These are phyloP conservation scores for Penicillium subrubescens DNA, from an alignment of 495 filamentous ascomycete species.

Conservation along the genomic window DNA sequence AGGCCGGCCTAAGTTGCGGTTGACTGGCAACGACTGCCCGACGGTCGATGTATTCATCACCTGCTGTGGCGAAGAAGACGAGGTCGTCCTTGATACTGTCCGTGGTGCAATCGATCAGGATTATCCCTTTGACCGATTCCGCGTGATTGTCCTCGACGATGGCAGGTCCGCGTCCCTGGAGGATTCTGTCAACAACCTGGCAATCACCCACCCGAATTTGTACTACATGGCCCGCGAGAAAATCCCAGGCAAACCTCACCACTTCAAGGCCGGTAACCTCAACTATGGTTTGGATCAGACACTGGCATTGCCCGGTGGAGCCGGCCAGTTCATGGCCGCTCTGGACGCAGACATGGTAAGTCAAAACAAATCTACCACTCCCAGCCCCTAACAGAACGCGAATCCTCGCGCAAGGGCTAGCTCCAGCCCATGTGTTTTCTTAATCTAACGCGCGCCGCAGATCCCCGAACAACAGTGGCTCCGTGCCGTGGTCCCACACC, in stretches of 20 bases:
- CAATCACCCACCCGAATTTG: constrained; percentile 39
- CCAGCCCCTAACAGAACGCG: neutral
- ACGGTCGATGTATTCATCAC: constrained; percentile 56
- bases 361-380: neutral
- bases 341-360: constrained; percentile 58
- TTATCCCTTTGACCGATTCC: constrained; percentile 51
- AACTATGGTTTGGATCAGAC: constrained; percentile 48
- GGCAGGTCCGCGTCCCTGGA: constrained; percentile 39
- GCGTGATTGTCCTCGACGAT: constrained; percentile 57
- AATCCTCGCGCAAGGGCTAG: neutral
- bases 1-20: constrained; percentile 40
- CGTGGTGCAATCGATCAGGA: constrained; percentile 49
- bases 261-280: constrained; percentile 60
- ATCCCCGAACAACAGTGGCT: constrained; percentile 58
- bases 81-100: constrained; percentile 56
- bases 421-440: neutral
- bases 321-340: constrained; percentile 51
- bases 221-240: constrained; percentile 52
- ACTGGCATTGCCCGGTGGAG: constrained; percentile 36
- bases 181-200: constrained; percentile 29
- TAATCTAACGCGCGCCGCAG: constrained; percentile 17
- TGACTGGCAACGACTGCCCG: constrained; percentile 46
- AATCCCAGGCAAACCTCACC: constrained; percentile 47
- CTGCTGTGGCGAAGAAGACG: constrained; percentile 54
- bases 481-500: constrained; percentile 49